A percentile compares a stretch with the other conserved stretches of the same genome.
Conservation (phyloP, 352 stramenopile species). For the Paralagenidium karlingii region DNA sequence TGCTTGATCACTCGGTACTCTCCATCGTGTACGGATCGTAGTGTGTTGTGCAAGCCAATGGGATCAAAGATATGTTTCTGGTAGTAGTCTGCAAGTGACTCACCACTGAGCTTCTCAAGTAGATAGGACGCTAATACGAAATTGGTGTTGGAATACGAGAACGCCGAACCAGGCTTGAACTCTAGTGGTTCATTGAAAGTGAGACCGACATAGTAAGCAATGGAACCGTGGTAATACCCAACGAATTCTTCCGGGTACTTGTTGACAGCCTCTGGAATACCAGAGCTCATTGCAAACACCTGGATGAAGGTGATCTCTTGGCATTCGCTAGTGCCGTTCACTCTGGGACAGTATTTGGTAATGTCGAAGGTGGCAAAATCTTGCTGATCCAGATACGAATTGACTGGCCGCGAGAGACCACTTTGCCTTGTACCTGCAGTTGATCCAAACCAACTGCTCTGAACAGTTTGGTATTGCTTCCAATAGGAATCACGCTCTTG, state of each 20-base stretch:
- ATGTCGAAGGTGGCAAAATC: constrained; percentile 46
- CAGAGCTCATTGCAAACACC: constrained; percentile 50
- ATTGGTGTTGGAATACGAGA: constrained; percentile 33
- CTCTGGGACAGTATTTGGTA: constrained; percentile 30
- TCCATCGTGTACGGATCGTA: constrained; percentile 33
- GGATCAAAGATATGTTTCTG: constrained; percentile 19
- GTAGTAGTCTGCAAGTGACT: constrained; percentile 23
- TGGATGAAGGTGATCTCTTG: constrained; percentile 46
- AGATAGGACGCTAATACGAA: constrained; percentile 53
- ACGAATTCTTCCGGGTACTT: constrained; percentile 12
- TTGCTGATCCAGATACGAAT: constrained; percentile 14
- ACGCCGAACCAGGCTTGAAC: constrained; percentile 38
- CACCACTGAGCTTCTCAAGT: constrained; percentile 40
- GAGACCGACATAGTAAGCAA: constrained; percentile 18
- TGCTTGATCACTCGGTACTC: constrained; percentile 10
- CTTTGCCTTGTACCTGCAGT: constrained; percentile 26
- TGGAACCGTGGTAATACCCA: constrained; percentile 11
- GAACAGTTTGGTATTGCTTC: constrained; percentile 45
- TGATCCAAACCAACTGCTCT: constrained; percentile 34
- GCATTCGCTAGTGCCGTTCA: constrained; percentile 13
- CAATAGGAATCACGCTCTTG: constrained; percentile 41
- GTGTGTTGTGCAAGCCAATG: constrained; percentile 21
- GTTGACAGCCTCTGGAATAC: constrained; percentile 16
- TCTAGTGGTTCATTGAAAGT: constrained; percentile 39
- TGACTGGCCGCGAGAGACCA: constrained; percentile 21